Evolutionary conservation across 495 filamentous ascomycete species (phyloP).

Genomic region (Penicillium canariense): DNA sequence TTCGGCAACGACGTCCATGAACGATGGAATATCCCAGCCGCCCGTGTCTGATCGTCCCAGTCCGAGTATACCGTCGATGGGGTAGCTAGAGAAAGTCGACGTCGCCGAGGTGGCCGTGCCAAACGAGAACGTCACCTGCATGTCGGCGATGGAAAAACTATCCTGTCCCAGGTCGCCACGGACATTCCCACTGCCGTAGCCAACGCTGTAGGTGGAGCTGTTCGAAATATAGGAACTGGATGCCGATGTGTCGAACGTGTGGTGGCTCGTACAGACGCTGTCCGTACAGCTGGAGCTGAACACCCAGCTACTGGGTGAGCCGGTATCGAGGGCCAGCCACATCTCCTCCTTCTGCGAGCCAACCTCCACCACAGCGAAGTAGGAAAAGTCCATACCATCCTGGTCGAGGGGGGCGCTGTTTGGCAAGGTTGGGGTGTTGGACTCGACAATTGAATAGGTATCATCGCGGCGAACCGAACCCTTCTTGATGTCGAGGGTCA

Average conservation of each 20-base stretch:
- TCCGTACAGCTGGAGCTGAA: conserved; percentile 64
- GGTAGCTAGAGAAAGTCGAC: conserved; percentile 67
- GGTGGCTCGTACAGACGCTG: conserved; percentile 60
- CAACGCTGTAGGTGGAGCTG: conserved; percentile 51
- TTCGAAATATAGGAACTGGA: conserved; percentile 56
- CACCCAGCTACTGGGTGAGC: conserved; percentile 75
- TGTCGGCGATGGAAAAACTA: conserved; percentile 59
- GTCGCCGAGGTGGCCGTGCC: conserved; percentile 66
- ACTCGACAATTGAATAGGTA: conserved; percentile 55
- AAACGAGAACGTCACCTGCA: conserved; percentile 61
- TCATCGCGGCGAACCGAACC: conserved; percentile 42
- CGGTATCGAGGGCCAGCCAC: conserved; percentile 77
- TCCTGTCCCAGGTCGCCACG: conserved; percentile 62
- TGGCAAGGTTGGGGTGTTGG: conserved; percentile 48
- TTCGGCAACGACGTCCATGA: conserved; percentile 60
- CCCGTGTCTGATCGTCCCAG: conserved; percentile 54
- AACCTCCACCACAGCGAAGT: conserved; percentile 67
- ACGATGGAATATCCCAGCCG: conserved; percentile 51
- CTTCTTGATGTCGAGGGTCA: conserved; percentile 35
- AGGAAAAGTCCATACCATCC: conserved; percentile 74
- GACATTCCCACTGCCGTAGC: conserved; percentile 71
- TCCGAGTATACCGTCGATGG: conserved; percentile 85
- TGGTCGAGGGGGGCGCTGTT: conserved; percentile 67
- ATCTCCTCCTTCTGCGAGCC: conserved; percentile 63
- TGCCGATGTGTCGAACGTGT: conserved; percentile 58